Evolutionary conservation across 2,329 filamentous ascomycete species (phyloP).

Genomic region (Aspergillus vadensis): DNA sequence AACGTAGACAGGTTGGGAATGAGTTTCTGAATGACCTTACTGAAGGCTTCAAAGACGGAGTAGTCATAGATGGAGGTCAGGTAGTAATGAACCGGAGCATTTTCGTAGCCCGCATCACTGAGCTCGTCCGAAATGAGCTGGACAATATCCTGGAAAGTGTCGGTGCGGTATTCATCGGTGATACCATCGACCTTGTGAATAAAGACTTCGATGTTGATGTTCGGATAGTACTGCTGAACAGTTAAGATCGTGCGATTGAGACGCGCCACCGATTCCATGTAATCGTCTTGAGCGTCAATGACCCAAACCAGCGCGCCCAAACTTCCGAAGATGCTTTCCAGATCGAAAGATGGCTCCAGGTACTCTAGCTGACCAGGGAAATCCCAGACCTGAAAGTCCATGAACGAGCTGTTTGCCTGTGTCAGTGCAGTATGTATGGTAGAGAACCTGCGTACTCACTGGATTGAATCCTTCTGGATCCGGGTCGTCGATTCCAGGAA

Average conservation of each 20-base stretch:
- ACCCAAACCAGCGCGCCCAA: slow-evolving; percentile 97
- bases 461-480: slow-evolving; percentile 92
- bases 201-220: slow-evolving; percentile 97
- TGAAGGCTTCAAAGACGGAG: slow-evolving; percentile 97
- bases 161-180: slow-evolving; percentile 92
- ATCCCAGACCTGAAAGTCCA: slow-evolving; percentile 99
- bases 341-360: slow-evolving; percentile 83
- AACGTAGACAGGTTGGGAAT: slow-evolving; percentile 91
- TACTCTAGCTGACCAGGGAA: slow-evolving; percentile 95
- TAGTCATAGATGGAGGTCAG: slow-evolving; percentile 98
- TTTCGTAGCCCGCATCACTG: slow-evolving; percentile 88
- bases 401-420: slow-evolving; percentile 73
- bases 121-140: slow-evolving; percentile 96
- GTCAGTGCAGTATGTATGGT: neutral
- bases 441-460: slow-evolving; percentile 61
- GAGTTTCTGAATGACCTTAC: slow-evolving; percentile 96
- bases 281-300: slow-evolving; percentile 97
- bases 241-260: slow-evolving; percentile 88
- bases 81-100: slow-evolving; percentile 91
- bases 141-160: slow-evolving; percentile 94
- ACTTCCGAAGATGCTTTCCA: slow-evolving; percentile 90
- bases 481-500: slow-evolving; percentile 93
- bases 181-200: slow-evolving; percentile 99
- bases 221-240: slow-evolving; percentile 83
- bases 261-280: slow-evolving; percentile 83